Base-by-base conservation (phyloP, 1,284 basidiomycete species). In the Rhodotorula sp. region DNA sequence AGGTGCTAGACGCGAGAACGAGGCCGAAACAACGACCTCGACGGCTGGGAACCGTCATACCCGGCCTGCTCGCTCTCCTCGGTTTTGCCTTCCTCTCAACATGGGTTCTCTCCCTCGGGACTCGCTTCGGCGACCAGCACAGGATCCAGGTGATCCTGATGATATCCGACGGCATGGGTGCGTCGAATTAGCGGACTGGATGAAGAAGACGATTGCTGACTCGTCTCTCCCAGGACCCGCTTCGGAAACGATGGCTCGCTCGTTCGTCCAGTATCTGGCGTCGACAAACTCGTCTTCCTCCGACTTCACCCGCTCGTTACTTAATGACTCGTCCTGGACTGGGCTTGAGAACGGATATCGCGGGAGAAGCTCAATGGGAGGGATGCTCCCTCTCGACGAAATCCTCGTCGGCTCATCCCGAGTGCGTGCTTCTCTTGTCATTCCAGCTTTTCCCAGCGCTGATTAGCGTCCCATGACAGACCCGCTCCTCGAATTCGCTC, bases 101-200 rank as follows among this genome's bases (percentile, higher is more conserved):
- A 17, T 52, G 48, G 27, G 7, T 73, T 17, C 39, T 67, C 5
- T 55, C 51, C 29, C 36, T 71, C 15, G 64, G 61, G 4, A 68
- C 64, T 3, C 48, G 66, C 17, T 71, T 66, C 20, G 64, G 66
- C 17, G 56, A 64, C 0, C 48, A 39, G 11, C 57, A 56, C 0
- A 63, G 76, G 70, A 73, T 79, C 48, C 79, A 80, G 71, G 77
- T 81, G 62, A 78, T 81, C 63, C 64, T 81, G 22, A 80, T 81
- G 79, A 77, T 81, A 67, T 77, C 75, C 52, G 80, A 81, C 51
- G 80, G 80, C 11, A 81, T 79, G 71, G 80, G 69, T 66, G 20
- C 20, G 59, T 15, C 56, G 34, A 17, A 1, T 9, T 19, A 29
- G 0, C 24, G 15, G 10, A 10, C 5, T 39, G 32, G 32, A 39